Evolutionary conservation across 257 asterid species (phyloP).

Genomic region (Salvia rosmarinus): DNA sequence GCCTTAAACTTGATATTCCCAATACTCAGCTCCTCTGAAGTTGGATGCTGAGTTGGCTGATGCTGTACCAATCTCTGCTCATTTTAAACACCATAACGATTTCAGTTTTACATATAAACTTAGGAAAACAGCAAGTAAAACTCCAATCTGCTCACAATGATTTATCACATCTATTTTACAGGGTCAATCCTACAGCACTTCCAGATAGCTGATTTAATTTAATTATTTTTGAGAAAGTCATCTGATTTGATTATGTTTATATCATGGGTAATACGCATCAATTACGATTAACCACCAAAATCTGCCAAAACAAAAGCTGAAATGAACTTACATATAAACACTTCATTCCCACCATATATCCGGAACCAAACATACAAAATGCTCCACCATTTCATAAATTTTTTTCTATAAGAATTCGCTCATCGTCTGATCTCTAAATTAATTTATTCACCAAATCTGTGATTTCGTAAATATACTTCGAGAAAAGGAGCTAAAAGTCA

Average conservation of each 20-base stretch:
- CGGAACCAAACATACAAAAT: slow-evolving; percentile 5
- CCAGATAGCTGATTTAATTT: slow-evolving; percentile 3
- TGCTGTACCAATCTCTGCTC: slow-evolving; percentile 94
- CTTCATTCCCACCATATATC: slow-evolving; percentile 1
- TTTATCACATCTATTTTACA: not conserved
- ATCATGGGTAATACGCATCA: not conserved
- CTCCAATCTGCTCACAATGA: slow-evolving; percentile 3
- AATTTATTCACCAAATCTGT: slow-evolving; percentile 14
- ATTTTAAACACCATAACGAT: slow-evolving; percentile 33
- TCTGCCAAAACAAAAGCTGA: slow-evolving; percentile 5
- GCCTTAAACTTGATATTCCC: slow-evolving; percentile 83
- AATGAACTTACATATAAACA: not conserved
- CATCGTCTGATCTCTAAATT: slow-evolving; percentile 26
- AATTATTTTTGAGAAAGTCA: not conserved
- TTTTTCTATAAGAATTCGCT: not conserved
- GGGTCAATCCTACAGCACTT: not conserved
- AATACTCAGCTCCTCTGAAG: slow-evolving; percentile 89
- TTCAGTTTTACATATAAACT: slow-evolving; percentile 29
- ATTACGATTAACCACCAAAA: not conserved
- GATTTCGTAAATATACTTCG: not conserved
- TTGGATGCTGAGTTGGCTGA: slow-evolving; percentile 95
- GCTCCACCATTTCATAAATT: not conserved
- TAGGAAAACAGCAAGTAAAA: not conserved
- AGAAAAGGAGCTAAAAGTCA: slow-evolving; percentile 9
- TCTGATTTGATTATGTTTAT: not conserved